phyloP scores from a whole-genome alignment of 1,139 yeast species.

The Pneumocystis carinii region DNA sequence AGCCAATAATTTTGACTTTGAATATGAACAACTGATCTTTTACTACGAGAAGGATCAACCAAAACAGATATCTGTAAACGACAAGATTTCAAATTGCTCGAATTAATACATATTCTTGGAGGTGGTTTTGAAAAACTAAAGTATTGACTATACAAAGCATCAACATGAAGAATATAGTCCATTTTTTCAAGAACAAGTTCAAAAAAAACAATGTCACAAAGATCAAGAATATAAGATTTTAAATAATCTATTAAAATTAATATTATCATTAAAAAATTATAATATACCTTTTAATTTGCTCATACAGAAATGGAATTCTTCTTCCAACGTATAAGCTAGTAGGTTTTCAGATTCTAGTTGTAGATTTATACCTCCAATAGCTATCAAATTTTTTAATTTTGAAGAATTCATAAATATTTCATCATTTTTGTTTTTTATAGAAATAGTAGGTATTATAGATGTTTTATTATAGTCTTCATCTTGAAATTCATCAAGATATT shows the following conservation, averaged over 20 bases:
- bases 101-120: slow-evolving; percentile 68
- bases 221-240: neutral
- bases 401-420: neutral
- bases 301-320: neutral
- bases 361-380: neutral
- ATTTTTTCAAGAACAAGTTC: neutral
- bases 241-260: neutral
- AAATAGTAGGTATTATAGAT: neutral
- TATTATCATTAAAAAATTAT: neutral
- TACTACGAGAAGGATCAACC: slow-evolving; percentile 1
- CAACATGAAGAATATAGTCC: neutral
- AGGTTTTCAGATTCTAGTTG: neutral
- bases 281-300: neutral
- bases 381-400: neutral
- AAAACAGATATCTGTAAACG: slow-evolving; percentile 26
- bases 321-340: neutral
- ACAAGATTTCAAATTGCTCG: slow-evolving; percentile 30
- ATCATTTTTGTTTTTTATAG: neutral
- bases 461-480: neutral
- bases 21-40: slow-evolving; percentile 65
- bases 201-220: neutral
- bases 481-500: neutral
- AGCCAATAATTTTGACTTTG: slow-evolving; percentile 95
- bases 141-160: slow-evolving; percentile 29
- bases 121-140: slow-evolving; percentile 53